A percentile compares a stretch with the other conserved stretches of the same genome.
phyloP scores from a whole-genome alignment of 2,329 filamentous ascomycete genomes.

The Bipolaris gigantea region DNA sequence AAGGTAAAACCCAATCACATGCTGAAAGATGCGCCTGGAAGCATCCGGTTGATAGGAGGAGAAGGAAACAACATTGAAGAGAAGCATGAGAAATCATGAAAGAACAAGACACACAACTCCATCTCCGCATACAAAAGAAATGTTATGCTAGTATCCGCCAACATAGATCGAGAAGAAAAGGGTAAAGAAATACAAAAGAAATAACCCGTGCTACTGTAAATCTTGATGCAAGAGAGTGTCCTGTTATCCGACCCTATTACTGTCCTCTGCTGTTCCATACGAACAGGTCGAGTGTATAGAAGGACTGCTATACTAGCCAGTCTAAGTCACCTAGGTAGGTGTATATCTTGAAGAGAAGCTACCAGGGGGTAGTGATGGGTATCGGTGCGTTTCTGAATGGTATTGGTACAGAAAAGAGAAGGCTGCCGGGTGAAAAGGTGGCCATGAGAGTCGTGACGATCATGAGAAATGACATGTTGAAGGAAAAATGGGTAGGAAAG shows the following conservation, averaged over 20 bases:
- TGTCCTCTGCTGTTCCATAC: conserved; percentile 15
- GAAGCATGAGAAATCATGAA: conserved; percentile 19
- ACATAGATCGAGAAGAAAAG: conserved; percentile 1
- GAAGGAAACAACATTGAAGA: conserved; percentile 19
- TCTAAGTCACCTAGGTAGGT: conserved; percentile 1
- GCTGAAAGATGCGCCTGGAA: background rate
- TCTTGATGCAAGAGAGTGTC: conserved; percentile 21
- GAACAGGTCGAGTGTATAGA: conserved; percentile 5
- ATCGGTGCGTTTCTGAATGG: conserved; percentile 8
- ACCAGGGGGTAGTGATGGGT: conserved; percentile 1
- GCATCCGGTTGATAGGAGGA: background rate
- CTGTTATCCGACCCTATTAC: conserved; percentile 23
- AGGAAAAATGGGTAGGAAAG: conserved; percentile 16
- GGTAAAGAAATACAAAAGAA: conserved; percentile 1
- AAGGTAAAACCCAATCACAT: background rate
- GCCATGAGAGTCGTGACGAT: conserved; percentile 18
- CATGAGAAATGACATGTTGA: conserved; percentile 18
- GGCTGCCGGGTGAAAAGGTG: conserved; percentile 1
- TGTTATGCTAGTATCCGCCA: background rate
- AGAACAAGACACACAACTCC: conserved; percentile 13
- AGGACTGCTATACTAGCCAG: conserved; percentile 3
- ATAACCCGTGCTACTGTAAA: background rate
- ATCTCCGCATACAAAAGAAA: background rate
- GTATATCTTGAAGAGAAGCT: conserved; percentile 4
- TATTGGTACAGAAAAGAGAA: conserved; percentile 13